phyloP scores from a whole-genome alignment of 1,284 basidiomycete species.

The Ceratobasidium sp. region DNA sequence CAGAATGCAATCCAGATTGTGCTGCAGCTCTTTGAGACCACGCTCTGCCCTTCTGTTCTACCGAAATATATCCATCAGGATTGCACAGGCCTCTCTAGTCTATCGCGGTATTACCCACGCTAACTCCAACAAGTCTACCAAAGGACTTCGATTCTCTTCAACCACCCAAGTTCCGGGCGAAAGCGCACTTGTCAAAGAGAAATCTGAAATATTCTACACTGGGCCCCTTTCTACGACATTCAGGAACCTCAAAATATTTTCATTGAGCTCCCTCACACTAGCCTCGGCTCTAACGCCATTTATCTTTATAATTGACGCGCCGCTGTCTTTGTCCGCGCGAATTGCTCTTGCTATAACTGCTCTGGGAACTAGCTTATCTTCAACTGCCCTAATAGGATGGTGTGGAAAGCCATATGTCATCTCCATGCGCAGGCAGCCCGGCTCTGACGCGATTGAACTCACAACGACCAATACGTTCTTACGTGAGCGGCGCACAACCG shows the following conservation, averaged over 20 bases:
- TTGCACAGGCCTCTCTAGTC: no score
- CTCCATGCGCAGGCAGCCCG: slow-evolving; percentile 55
- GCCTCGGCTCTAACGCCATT: slow-evolving; percentile 78
- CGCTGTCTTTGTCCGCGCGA: slow-evolving; percentile 75
- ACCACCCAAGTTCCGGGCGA: no score
- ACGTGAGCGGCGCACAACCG: slow-evolving; percentile 67
- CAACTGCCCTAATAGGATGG: slow-evolving; percentile 81
- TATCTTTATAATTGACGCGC: slow-evolving; percentile 82
- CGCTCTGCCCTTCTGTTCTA: no score
- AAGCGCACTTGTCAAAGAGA: neutral
- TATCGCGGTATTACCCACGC: no score
- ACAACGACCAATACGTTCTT: slow-evolving; percentile 74
- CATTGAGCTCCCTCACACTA: slow-evolving; percentile 78
- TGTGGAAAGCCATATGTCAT: slow-evolving; percentile 66
- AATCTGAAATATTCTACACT: slow-evolving; percentile 48
- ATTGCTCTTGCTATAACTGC: slow-evolving; percentile 75
- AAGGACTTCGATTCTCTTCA: no score
- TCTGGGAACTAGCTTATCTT: slow-evolving; percentile 73
- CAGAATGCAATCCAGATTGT: no score
- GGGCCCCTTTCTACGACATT: slow-evolving; percentile 80
- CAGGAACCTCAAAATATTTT: slow-evolving; percentile 83
- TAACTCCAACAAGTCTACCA: no score
- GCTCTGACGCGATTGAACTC: slow-evolving; percentile 68
- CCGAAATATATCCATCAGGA: no score
- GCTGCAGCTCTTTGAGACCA: no score